phyloP scores from a whole-genome alignment of 1,284 basidiomycete species.

The Irpex sp. region DNA sequence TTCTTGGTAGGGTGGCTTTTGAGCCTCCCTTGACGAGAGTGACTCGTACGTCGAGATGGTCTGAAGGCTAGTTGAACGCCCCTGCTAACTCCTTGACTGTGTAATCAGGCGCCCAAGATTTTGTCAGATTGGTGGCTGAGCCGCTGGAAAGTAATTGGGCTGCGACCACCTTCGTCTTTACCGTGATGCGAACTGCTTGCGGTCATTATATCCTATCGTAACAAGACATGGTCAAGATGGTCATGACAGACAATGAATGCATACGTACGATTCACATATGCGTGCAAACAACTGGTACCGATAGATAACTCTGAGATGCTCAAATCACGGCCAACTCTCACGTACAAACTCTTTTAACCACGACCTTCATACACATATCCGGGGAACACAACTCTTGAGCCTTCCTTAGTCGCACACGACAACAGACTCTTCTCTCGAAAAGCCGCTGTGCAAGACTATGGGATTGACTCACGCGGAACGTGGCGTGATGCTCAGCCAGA shows the following conservation, averaged over 20 bases:
- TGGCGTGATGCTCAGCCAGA: background rate
- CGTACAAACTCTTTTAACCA: background rate
- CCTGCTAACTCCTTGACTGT: background rate
- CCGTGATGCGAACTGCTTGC: no score
- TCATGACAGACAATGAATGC: no score
- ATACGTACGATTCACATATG: no score
- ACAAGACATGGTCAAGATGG: no score
- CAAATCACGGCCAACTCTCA: background rate
- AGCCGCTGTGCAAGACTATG: background rate
- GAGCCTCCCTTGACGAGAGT: slow-evolving; percentile 10
- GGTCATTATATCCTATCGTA: no score
- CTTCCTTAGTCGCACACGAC: background rate
- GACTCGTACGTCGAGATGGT: slow-evolving; percentile 4
- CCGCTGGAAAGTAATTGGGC: background rate
- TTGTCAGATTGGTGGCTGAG: background rate
- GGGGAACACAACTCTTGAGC: background rate
- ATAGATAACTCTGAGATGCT: no score
- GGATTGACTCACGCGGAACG: background rate
- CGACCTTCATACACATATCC: background rate
- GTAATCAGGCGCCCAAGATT: background rate
- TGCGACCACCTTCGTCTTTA: no score
- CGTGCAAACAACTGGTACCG: no score
- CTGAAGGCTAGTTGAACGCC: background rate
- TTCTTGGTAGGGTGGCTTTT: slow-evolving; percentile 2
- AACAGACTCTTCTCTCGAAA: background rate